These are phyloP conservation scores for Gaeumannomyces sp. DNA, from an alignment of 2,329 filamentous ascomycete genomes.

Conservation along the genomic window DNA sequence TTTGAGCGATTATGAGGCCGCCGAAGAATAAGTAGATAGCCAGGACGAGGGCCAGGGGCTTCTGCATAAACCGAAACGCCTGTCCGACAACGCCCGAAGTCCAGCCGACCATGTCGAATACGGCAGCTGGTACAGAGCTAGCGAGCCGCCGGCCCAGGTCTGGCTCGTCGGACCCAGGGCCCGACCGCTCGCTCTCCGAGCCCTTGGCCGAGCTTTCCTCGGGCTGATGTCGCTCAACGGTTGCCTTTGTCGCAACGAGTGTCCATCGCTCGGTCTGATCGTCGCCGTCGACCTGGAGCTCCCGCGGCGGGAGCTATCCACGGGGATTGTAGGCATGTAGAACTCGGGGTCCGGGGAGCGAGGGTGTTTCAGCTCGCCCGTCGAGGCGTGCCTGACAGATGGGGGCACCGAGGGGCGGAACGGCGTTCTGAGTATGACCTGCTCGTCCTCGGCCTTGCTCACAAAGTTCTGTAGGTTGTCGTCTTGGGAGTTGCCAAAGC, in stretches of 20 bases:
- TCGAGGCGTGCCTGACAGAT: conserved; percentile 22
- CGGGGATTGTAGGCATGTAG: conserved; percentile 44
- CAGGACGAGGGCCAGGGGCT: conserved; percentile 55
- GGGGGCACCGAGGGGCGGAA: conserved; percentile 47
- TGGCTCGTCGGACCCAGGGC: not conserved
- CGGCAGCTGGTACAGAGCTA: conserved; percentile 28
- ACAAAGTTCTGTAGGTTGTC: conserved; percentile 48
- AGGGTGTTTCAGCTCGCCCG: conserved; percentile 17
- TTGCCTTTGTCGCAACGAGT: conserved; percentile 20
- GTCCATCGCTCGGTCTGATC: conserved; percentile 23
- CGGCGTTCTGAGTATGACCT: conserved; percentile 47
- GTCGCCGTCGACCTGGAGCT: conserved; percentile 29
- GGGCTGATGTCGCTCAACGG: conserved; percentile 20
- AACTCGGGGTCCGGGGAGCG: conserved; percentile 45
- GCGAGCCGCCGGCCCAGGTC: conserved; percentile 26
- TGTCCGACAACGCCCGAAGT: conserved; percentile 48
- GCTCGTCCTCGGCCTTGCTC: conserved; percentile 47
- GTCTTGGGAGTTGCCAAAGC: conserved; percentile 44
- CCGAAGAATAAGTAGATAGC: conserved; percentile 56
- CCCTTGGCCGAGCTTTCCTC: not conserved
- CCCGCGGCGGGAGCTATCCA: conserved; percentile 31
- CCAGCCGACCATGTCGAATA: conserved; percentile 41
- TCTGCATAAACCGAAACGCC: conserved; percentile 57
- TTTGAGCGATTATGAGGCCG: conserved; percentile 49
- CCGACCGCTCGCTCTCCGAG: not conserved